Base-by-base conservation (phyloP, 139 green algal genomes). In the Chlamydomonas schloesseri region DNA sequence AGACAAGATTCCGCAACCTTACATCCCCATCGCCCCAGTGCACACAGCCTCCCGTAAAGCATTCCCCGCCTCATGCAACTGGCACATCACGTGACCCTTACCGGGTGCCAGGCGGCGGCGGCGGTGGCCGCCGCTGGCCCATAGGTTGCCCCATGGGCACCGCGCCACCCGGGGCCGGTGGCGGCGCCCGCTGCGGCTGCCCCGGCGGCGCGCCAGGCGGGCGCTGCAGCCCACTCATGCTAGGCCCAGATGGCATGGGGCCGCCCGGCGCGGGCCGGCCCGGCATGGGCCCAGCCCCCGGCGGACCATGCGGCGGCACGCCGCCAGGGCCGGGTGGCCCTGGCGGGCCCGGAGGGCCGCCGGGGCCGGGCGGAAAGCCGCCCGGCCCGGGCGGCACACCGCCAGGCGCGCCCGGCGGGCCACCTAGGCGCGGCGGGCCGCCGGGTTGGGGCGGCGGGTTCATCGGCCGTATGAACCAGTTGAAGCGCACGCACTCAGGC, bases 401-500 rank as follows among this genome's bases (percentile, higher is more conserved):
- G 13, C n/a, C n/a, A 26, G n/a, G 14, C 13, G 65, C n/a, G 65
- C 65, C n/a, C 0, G 47, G 72, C 29, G 78, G 78, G 46, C 64
- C 55, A 11, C 78, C 78, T 2, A 23, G 64, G 0, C 26, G n/a
- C 28, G 26, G 42, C 13, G 3, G 65, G 28, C 14, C 36, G 33
- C 18, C 6, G 9, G 1, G 42, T 4, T 78, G 37, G 5, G 33
- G 33, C 20, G 33, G 68, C 68, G 11, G 17, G 18, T 10, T 26
- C 47, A 78, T 71, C 72, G 79, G 79, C 46, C 67, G 65, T 67
- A 85, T 85, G 79, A 62, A 85, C 79, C 79, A 85, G 47, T 53
- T 77, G 79, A 85, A 82, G 21, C 64, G 65, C 57, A 88, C 68
- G 57, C 73, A 77, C 36, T 92, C 89, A 3, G 89, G 89, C 29